A percentile compares a stretch with the other conserved stretches of the same genome.
phyloP scores from a whole-genome alignment of 768 basidiomycete genomes.

The Russula compacta region DNA sequence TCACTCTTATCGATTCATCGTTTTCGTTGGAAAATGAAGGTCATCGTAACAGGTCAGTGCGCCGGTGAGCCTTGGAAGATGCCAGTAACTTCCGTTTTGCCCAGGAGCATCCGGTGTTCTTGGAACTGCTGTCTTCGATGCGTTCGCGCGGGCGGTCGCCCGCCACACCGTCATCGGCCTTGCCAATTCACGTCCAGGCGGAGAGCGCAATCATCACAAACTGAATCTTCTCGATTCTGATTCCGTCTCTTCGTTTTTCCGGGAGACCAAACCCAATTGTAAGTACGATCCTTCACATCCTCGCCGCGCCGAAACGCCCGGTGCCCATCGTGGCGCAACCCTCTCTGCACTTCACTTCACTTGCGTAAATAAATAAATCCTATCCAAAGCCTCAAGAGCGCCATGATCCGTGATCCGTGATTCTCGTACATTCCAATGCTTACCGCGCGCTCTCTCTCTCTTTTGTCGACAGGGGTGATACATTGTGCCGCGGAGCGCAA shows the following conservation, averaged over 20 bases:
- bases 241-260: conserved; percentile 47
- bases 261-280: conserved; percentile 61
- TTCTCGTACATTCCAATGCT: neutral
- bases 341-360: no score
- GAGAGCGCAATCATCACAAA: conserved; percentile 34
- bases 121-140: conserved; percentile 65
- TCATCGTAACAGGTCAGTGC: conserved; percentile 44
- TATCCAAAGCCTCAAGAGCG: neutral
- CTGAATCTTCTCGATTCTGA: conserved; percentile 60
- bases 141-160: conserved; percentile 40
- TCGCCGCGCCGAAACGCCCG: neutral
- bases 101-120: conserved; percentile 89
- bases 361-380: neutral
- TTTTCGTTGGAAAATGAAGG: conserved; percentile 29
- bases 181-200: conserved; percentile 57
- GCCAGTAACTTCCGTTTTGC: neutral
- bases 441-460: neutral
- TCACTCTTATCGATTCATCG: neutral
- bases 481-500: conserved; percentile 94
- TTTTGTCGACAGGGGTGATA: conserved; percentile 54
- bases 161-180: conserved; percentile 50
- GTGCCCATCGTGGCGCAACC: neutral
- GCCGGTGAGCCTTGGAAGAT: neutral
- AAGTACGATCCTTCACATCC: conserved; percentile 25
- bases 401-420: neutral